Evolutionary conservation across 768 basidiomycete species (phyloP).

Genomic region (Krasilnikovozyma curviuscula): DNA sequence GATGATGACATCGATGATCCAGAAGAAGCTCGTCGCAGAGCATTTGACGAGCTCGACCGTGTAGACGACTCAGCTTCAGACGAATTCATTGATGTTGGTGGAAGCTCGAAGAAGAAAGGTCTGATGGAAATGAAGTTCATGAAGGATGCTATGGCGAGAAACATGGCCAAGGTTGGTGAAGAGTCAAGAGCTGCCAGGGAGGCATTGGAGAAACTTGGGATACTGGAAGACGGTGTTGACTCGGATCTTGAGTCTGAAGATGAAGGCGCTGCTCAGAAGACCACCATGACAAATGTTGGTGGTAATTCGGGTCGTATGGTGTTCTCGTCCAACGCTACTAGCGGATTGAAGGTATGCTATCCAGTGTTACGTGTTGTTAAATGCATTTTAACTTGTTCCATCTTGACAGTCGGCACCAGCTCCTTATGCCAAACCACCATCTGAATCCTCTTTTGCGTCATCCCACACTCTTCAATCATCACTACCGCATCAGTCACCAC

Average conservation of each 20-base stretch:
- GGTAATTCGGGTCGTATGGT: slow-evolving; percentile 29
- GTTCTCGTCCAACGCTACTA: slow-evolving; percentile 16
- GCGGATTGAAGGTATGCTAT: slow-evolving; percentile 8
- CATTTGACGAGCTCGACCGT: slow-evolving; percentile 55
- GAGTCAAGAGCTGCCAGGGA: slow-evolving; percentile 37
- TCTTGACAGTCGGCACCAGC: too few relatives aligned
- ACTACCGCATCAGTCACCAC: slow-evolving; percentile 16
- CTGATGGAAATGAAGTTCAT: slow-evolving; percentile 97
- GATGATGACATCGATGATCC: slow-evolving; percentile 25
- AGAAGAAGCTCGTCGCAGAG: slow-evolving; percentile 41
- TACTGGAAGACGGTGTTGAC: slow-evolving; percentile 17
- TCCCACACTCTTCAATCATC: slow-evolving; percentile 46
- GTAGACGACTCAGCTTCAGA: slow-evolving; percentile 31
- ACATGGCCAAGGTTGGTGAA: slow-evolving; percentile 38
- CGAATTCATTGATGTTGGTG: slow-evolving; percentile 19
- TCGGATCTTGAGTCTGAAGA: slow-evolving; percentile 12
- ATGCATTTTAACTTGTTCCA: too few relatives aligned
- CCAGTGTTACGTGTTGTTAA: background rate
- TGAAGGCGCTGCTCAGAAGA: slow-evolving; percentile 1
- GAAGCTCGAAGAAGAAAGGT: slow-evolving; percentile 38
- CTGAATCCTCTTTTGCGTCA: slow-evolving; percentile 38
- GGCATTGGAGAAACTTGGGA: slow-evolving; percentile 40
- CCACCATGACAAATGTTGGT: slow-evolving; percentile 22
- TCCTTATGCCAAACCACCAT: background rate
- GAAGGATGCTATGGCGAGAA: slow-evolving; percentile 67